Evolutionary conservation across 768 basidiomycete genomes (phyloP), one percentile per base, ranked within the genome.

Genomic region (Polyporus arcularius): DNA sequence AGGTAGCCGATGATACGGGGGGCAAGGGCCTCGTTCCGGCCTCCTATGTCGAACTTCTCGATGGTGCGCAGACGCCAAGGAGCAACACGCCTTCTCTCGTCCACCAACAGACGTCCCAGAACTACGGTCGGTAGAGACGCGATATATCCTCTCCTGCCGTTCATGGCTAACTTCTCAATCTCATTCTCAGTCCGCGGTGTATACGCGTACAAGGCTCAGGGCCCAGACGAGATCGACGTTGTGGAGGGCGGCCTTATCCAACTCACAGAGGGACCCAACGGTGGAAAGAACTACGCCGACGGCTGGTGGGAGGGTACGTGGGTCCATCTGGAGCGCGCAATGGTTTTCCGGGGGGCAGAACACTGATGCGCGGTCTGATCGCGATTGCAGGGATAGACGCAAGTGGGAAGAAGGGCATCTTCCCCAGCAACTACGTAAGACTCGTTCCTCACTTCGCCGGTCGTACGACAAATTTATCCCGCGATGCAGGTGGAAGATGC

Each of bases 401-500:
- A 53, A 71, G 74, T 57, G 87, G 90, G 55, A 77, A 72, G 71
- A 90, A 84, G 72, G 91, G 91, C 5, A 91, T 93, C 67, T 94
- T 94, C 76, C 92, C 92, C 30, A 91, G 88, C 74, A 92, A 91
- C 75, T 93, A 93, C 80, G 92, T 93, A 74, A 73, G 90, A 80
- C 51, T 28, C 18, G 31, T 47, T 50, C 56, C 16, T 35, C 9
- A 12, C 21, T 21, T 42, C 32, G 16, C 32, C 61, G 42, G 52
- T 51, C 53, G 54, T 47, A 55, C 40, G 7, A 53, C 49, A 55
- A 53, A 55, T 65, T 48, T 53, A 39, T 60, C 53, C 49, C 43
- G 57, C 51, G 42, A 9, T 45, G 45, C 69, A 85, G 85, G 85
- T 86, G 58, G 81, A 86, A 72, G 67, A 74, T 64, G 69, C 72